Conservation (phyloP, 352 stramenopile genomes). For the Pythium brassicae region DNA sequence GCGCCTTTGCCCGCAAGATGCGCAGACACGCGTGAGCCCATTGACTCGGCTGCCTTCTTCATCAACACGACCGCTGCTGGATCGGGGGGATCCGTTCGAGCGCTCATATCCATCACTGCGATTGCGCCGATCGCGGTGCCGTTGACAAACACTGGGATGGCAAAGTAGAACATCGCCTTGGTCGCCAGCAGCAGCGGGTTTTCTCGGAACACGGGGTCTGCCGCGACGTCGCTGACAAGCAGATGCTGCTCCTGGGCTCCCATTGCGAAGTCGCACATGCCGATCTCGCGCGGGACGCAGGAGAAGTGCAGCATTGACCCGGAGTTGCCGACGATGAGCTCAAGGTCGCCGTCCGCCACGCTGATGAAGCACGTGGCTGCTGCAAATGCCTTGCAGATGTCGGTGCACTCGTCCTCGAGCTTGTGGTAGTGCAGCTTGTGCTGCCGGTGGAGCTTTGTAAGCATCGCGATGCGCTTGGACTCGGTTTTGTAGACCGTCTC, state of each 20-base stretch:
- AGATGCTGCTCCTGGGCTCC: constrained; percentile 13
- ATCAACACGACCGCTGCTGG: neutral
- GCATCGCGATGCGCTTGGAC: constrained; percentile 15
- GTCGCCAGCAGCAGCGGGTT: constrained; percentile 20
- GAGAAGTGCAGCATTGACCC: constrained; percentile 24
- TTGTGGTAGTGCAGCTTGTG: constrained; percentile 23
- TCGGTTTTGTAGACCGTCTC: constrained; percentile 9
- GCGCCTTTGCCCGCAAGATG: neutral
- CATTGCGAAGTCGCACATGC: constrained; percentile 24
- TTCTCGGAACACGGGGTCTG: constrained; percentile 12
- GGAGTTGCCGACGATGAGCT: constrained; percentile 20
- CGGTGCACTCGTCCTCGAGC: constrained; percentile 12
- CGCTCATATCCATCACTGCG: constrained; percentile 14
- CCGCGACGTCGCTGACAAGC: constrained; percentile 4
- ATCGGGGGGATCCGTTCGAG: constrained; percentile 2
- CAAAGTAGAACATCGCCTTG: constrained; percentile 23
- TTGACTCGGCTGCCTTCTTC: constrained; percentile 4
- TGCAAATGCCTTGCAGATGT: constrained; percentile 6
- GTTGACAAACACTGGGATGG: constrained; percentile 8
- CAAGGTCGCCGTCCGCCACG: constrained; percentile 12
- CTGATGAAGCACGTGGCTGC: constrained; percentile 16
- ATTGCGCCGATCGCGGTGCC: constrained; percentile 18
- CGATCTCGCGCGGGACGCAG: constrained; percentile 22
- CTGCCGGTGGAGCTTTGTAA: constrained; percentile 16
- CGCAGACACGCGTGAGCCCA: constrained; percentile 8